A percentile compares a stretch with the other conserved stretches of the same genome.
phyloP scores from a whole-genome alignment of 2,329 filamentous ascomycete species.

The Aspergillus flavus region DNA sequence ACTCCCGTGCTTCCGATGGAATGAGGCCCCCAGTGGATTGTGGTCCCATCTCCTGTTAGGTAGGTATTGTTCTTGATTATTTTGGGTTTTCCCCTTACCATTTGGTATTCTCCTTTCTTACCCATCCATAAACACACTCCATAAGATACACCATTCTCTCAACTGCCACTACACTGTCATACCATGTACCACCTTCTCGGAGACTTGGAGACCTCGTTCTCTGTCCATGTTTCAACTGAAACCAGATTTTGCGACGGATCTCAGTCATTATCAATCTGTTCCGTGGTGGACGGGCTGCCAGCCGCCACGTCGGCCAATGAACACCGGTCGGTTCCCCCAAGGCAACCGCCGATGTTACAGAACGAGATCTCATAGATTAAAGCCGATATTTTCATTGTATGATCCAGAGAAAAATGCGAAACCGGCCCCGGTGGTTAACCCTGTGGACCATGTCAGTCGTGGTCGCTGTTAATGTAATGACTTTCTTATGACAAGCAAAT shows the following conservation, averaged over 20 bases:
- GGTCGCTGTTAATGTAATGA: not conserved
- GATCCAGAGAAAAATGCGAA: not conserved
- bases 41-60: not conserved
- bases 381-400: not conserved
- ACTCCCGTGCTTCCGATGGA: slow-evolving; percentile 5
- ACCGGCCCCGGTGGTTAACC: not conserved
- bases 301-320: slow-evolving; percentile 6
- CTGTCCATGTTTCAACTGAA: not conserved
- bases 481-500: not conserved
- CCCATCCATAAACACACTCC: not conserved
- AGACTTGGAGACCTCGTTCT: not conserved
- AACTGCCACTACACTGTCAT: not conserved
- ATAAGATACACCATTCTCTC: too few relatives aligned
- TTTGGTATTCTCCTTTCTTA: not conserved
- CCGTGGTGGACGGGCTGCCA: slow-evolving; percentile 5
- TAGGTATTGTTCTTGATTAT: not conserved
- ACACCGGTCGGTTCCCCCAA: slow-evolving; percentile 1
- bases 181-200: not conserved
- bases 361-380: slow-evolving; percentile 3
- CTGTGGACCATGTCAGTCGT: not conserved
- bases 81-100: not conserved
- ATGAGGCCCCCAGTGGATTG: not conserved
- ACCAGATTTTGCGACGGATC: slow-evolving; percentile 2
- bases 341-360: slow-evolving; percentile 3
- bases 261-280: slow-evolving; percentile 2